phyloP scores from a whole-genome alignment of 768 basidiomycete genomes.

The Coprinopsis strossmayeri region DNA sequence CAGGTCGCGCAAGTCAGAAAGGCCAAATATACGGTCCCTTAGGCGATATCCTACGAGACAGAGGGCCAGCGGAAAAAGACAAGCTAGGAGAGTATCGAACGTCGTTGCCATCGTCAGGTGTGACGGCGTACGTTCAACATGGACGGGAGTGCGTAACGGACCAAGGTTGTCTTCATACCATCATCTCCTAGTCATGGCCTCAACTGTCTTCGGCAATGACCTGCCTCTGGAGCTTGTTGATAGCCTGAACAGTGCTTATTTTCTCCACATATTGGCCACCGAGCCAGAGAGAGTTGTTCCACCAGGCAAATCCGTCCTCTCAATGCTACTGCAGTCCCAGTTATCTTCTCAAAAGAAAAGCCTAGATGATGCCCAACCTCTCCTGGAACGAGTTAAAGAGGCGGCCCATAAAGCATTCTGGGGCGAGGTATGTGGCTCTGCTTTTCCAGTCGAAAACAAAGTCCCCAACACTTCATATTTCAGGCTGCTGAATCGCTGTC shows the following conservation, averaged over 20 bases:
- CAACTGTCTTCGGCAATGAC: constrained; percentile 11
- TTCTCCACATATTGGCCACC: constrained; percentile 62
- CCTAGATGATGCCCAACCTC: constrained; percentile 9
- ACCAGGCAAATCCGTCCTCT: constrained; percentile 65
- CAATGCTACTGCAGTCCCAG: constrained; percentile 41
- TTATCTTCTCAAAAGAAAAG: constrained; percentile 13
- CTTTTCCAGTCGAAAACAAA: background rate
- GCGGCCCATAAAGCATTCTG: constrained; percentile 66
- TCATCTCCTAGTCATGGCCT: constrained; percentile 1
- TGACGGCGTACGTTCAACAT: too few species aligned
- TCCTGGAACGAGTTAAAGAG: constrained; percentile 39
- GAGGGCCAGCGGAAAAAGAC: constrained; percentile 31
- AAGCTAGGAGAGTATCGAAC: constrained; percentile 33
- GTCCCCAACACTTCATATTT: background rate
- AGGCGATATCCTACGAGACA: constrained; percentile 24
- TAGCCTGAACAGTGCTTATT: constrained; percentile 52
- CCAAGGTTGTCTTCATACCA: background rate
- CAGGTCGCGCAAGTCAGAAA: constrained; percentile 22
- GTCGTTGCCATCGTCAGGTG: constrained; percentile 8
- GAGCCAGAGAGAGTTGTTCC: constrained; percentile 58
- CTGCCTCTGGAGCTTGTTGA: constrained; percentile 53
- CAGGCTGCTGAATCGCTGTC: constrained; percentile 56
- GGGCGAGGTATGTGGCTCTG: constrained; percentile 51
- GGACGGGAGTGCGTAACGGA: background rate
- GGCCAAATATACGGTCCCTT: constrained; percentile 18